phyloP scores from a whole-genome alignment of 345 rosid species.

The Moringa oleifera region DNA sequence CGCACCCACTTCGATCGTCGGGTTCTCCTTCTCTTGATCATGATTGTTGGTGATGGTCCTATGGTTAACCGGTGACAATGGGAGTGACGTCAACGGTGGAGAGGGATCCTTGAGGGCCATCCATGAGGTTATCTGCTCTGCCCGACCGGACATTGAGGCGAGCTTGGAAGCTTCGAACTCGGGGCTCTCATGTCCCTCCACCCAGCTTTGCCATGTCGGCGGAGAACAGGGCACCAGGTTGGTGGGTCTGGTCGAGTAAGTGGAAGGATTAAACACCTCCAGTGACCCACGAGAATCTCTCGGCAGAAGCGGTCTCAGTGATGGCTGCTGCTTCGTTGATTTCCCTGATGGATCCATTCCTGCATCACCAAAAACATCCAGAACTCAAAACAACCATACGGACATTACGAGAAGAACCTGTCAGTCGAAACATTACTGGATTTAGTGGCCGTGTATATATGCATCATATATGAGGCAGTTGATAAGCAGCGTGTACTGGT shows the following conservation, averaged over 20 bases:
- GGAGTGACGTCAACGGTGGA: slow-evolving; percentile 6
- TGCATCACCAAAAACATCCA: not conserved
- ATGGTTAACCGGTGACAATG: slow-evolving; percentile 8
- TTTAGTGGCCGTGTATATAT: too few species aligned
- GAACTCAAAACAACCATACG: too few species aligned
- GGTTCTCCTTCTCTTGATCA: slow-evolving; percentile 3
- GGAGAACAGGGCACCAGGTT: slow-evolving; percentile 45
- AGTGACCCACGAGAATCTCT: slow-evolving; percentile 83
- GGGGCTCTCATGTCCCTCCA: slow-evolving; percentile 28
- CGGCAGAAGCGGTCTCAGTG: slow-evolving; percentile 32
- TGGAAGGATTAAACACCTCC: slow-evolving; percentile 77
- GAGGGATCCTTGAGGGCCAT: slow-evolving; percentile 74
- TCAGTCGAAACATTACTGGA: too few species aligned
- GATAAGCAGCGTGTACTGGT: too few species aligned
- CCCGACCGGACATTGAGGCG: slow-evolving; percentile 28
- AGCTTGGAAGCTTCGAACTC: slow-evolving; percentile 24
- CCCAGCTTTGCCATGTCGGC: slow-evolving; percentile 47
- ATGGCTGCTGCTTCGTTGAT: slow-evolving; percentile 34
- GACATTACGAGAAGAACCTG: too few species aligned
- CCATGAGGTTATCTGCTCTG: slow-evolving; percentile 75
- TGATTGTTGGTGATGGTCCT: slow-evolving; percentile 7
- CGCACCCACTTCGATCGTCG: slow-evolving; percentile 32
- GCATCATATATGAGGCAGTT: too few species aligned
- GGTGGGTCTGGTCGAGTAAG: slow-evolving; percentile 41
- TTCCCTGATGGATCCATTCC: slow-evolving; percentile 47